Evolutionary conservation across 768 basidiomycete species (phyloP).

Genomic region (Mycena indigotica): DNA sequence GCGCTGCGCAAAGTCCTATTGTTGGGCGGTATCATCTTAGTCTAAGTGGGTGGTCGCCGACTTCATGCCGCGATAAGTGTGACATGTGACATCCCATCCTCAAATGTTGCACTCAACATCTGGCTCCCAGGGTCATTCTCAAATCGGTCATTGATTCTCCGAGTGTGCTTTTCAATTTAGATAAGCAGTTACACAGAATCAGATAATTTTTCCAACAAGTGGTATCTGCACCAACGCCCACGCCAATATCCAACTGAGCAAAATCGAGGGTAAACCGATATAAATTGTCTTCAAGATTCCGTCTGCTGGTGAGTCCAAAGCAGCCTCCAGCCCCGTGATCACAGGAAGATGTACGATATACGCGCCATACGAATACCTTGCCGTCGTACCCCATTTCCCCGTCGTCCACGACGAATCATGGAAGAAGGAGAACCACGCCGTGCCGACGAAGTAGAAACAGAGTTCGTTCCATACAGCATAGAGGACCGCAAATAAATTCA

Average conservation of each 20-base stretch:
- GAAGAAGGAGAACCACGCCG: not conserved
- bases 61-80: too few relatives aligned
- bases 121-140: too few relatives aligned
- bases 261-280: not conserved
- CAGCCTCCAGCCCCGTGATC: not conserved
- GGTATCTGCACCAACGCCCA: not conserved
- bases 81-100: too few relatives aligned
- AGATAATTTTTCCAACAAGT: not conserved
- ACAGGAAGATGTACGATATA: not conserved
- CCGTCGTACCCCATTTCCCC: not conserved
- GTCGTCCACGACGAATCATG: not conserved
- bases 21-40: too few relatives aligned
- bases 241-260: not conserved
- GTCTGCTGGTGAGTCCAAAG: not conserved
- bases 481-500: not conserved
- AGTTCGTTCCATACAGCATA: constrained; percentile 6
- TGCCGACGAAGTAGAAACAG: constrained; percentile 1
- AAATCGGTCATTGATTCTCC: too few relatives aligned
- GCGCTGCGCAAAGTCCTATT: too few relatives aligned
- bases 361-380: constrained; percentile 1
- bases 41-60: too few relatives aligned
- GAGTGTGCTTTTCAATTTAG: too few relatives aligned
- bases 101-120: too few relatives aligned
- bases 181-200: too few relatives aligned
- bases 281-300: not conserved